Base-by-base conservation (phyloP, 1,284 basidiomycete species). In the Sporisorium graminicola region DNA sequence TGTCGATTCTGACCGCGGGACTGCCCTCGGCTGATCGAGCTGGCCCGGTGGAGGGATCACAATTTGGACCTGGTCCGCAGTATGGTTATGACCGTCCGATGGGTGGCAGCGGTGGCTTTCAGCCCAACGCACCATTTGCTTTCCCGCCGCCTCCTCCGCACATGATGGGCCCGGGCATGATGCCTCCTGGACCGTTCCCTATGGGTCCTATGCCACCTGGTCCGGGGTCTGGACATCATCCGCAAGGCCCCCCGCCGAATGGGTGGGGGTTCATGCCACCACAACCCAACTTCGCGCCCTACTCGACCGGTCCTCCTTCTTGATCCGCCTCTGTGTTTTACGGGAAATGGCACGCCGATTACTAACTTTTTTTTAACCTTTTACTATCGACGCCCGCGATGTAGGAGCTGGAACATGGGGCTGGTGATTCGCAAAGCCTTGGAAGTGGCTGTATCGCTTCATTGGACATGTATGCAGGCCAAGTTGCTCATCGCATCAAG, bases 401-500 rank as follows among this genome's bases (percentile, higher is more conserved):
- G 14, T 40, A 74, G 75, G 71, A 29, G 75, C 75, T 54, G 75
- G 71, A 47, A 77, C 71, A 5, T 77, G 75, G 71, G 67, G 75
- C n/a, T 77, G 75, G 75, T 77, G 43, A 10, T 57, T 13, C 9
- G 27, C n/a, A 16, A n/a, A n/a, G n/a, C n/a, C n/a, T n/a, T n/a
- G n/a, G n/a, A n/a, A 18, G 10, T 33, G 12, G 26, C 4, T 26
- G 44, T 6, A 26, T 14, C 12, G 44, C 20, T 3, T 22, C 43
- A 44, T n/a, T 46, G 22, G 22, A 14, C 24, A 22, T 26, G 24
- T 26, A 2, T 27, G 14, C 13, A 31, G 16, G n/a, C n/a, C n/a
- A n/a, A n/a, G n/a, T n/a, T n/a, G n/a, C n/a, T n/a, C n/a, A n/a
- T n/a, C n/a, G n/a, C n/a, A n/a, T n/a, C n/a, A n/a, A n/a, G n/a